These are phyloP conservation scores for Sarocladium brachiariae DNA, from an alignment of 2,329 filamentous ascomycete species.

Conservation along the genomic window DNA sequence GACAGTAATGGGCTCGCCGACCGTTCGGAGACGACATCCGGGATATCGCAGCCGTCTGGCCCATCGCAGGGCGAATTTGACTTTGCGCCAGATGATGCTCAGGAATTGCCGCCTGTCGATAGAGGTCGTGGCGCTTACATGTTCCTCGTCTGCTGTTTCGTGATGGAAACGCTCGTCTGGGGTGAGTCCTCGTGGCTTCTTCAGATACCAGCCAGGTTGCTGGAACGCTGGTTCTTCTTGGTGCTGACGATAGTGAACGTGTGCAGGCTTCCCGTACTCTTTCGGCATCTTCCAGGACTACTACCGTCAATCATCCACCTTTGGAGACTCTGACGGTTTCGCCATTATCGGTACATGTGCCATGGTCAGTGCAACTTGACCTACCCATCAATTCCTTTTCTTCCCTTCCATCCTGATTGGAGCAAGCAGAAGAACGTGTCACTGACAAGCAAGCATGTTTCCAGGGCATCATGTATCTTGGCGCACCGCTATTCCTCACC, in stretches of 20 bases:
- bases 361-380: slow-evolving; percentile 32
- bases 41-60: neutral
- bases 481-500: slow-evolving; percentile 40
- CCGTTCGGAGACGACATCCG: neutral
- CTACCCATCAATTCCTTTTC: neutral
- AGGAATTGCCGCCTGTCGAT: slow-evolving; percentile 13
- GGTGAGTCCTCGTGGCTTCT: too few relatives aligned
- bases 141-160: slow-evolving; percentile 14
- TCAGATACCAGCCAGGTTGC: too few relatives aligned
- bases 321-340: slow-evolving; percentile 46
- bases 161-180: slow-evolving; percentile 15
- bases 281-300: slow-evolving; percentile 68
- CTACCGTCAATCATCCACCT: slow-evolving; percentile 54
- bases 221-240: too few relatives aligned
- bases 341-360: slow-evolving; percentile 59
- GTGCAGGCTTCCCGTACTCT: slow-evolving; percentile 56
- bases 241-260: too few relatives aligned
- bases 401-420: neutral
- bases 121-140: slow-evolving; percentile 13
- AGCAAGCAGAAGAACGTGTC: neutral
- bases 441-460: neutral
- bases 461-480: slow-evolving; percentile 50
- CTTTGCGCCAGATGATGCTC: neutral
- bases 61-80: neutral
- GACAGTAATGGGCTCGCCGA: neutral